These are phyloP conservation scores for Onygena corvina DNA, from an alignment of 2,329 filamentous ascomycete genomes.

Conservation along the genomic window DNA sequence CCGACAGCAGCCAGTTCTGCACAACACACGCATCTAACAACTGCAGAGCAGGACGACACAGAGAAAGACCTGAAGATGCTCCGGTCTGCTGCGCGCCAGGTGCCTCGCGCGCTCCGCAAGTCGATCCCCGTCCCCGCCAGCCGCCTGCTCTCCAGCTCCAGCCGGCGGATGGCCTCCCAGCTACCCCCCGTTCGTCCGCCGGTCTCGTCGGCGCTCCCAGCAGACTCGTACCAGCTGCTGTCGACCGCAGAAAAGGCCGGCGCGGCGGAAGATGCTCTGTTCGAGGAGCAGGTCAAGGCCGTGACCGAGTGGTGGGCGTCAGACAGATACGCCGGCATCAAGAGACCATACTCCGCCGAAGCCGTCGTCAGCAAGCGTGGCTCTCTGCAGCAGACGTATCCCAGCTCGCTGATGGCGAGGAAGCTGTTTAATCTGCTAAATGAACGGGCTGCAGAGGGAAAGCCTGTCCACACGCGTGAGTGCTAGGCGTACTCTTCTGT, in stretches of 20 bases:
- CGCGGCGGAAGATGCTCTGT: conserved; percentile 69
- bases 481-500: conserved; percentile 16
- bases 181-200: conserved; percentile 48
- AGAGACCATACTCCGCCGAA: conserved; percentile 75
- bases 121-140: conserved; percentile 19
- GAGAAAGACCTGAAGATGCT: conserved; percentile 21
- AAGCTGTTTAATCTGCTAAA: conserved; percentile 87
- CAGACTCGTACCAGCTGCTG: conserved; percentile 77
- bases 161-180: conserved; percentile 43
- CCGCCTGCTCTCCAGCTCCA: conserved; percentile 29
- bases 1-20: no score
- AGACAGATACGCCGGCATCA: conserved; percentile 76
- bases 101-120: conserved; percentile 23
- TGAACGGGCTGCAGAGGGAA: conserved; percentile 61
- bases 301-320: conserved; percentile 86
- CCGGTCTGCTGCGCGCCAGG: conserved; percentile 26
- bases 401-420: conserved; percentile 85
- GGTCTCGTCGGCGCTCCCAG: conserved; percentile 48
- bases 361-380: conserved; percentile 92
- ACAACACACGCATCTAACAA: neutral
- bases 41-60: neutral
- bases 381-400: conserved; percentile 72
- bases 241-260: conserved; percentile 66
- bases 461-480: conserved; percentile 87
- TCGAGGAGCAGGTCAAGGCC: conserved; percentile 69